Evolutionary conservation across 2,329 filamentous ascomycete species (phyloP).

Genomic region (Tolypocladium endophyticum): DNA sequence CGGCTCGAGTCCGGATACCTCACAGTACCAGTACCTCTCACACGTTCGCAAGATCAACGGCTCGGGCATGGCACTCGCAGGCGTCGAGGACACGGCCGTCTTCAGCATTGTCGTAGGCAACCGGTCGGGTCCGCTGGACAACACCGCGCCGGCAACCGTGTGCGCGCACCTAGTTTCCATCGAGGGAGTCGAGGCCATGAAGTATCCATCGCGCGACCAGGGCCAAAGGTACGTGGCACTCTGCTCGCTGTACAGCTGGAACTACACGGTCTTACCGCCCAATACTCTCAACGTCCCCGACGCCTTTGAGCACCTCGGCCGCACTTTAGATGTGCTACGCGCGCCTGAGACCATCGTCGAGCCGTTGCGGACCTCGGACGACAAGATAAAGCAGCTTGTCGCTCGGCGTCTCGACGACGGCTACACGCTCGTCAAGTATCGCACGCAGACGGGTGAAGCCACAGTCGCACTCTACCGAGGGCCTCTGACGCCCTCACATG

Average conservation of each 20-base stretch:
- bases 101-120: conserved; percentile 24
- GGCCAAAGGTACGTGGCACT: conserved; percentile 16
- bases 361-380: neutral
- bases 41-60: conserved; percentile 30
- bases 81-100: conserved; percentile 18
- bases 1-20: conserved; percentile 6
- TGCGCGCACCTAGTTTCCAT: conserved; percentile 26
- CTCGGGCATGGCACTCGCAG: conserved; percentile 24
- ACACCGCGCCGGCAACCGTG: conserved; percentile 13
- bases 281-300: conserved; percentile 21
- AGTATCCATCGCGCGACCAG: neutral
- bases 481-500: conserved; percentile 21
- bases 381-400: conserved; percentile 1
- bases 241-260: conserved; percentile 28
- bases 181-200: conserved; percentile 21
- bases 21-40: conserved; percentile 20
- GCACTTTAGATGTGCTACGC: conserved; percentile 4
- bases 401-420: conserved; percentile 20
- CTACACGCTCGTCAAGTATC: conserved; percentile 25
- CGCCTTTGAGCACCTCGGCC: conserved; percentile 16
- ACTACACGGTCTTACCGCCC: conserved; percentile 24
- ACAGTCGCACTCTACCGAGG: conserved; percentile 26
- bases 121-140: conserved; percentile 20
- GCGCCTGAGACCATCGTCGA: neutral
- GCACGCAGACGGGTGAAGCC: conserved; percentile 26